A percentile compares a stretch with the other conserved stretches of the same genome.
Evolutionary conservation across 2,329 filamentous ascomycete species (phyloP).

Genomic region (Xylaria sp.): DNA sequence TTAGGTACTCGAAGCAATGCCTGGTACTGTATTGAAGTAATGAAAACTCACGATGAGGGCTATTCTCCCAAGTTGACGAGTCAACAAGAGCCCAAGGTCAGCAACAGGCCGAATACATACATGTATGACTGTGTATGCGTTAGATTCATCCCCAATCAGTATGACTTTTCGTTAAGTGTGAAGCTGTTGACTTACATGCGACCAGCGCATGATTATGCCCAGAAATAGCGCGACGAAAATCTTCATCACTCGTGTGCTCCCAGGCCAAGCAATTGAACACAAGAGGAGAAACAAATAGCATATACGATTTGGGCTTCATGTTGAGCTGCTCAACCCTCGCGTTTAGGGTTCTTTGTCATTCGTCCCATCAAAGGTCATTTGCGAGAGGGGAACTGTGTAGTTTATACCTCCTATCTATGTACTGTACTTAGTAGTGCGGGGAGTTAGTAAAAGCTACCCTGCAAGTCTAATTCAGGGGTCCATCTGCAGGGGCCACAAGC

Average conservation of each 20-base stretch:
- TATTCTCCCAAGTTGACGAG: slow-evolving; percentile 29
- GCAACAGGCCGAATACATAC: slow-evolving; percentile 32
- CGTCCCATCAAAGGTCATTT: background rate
- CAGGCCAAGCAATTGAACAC: slow-evolving; percentile 39
- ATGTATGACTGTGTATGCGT: slow-evolving; percentile 38
- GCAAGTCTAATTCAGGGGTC: slow-evolving; percentile 43
- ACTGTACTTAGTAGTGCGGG: too few species aligned
- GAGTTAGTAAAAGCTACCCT: slow-evolving; percentile 38
- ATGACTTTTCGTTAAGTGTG: background rate
- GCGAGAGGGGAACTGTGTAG: background rate
- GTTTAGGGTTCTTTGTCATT: slow-evolving; percentile 1
- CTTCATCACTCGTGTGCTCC: slow-evolving; percentile 43
- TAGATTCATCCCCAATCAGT: slow-evolving; percentile 1
- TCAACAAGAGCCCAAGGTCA: background rate
- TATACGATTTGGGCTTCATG: slow-evolving; percentile 40
- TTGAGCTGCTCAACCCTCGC: slow-evolving; percentile 19
- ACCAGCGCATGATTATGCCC: slow-evolving; percentile 46
- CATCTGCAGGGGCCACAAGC: slow-evolving; percentile 31
- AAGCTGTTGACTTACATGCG: slow-evolving; percentile 46
- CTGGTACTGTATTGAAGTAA: background rate
- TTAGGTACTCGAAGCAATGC: background rate
- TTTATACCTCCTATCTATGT: background rate
- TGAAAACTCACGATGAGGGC: slow-evolving; percentile 45
- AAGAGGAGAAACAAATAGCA: slow-evolving; percentile 30
- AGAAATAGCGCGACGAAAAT: slow-evolving; percentile 45